Evolutionary conservation across 2,329 filamentous ascomycete species (phyloP).

Genomic region (Exserohilum rostratum): DNA sequence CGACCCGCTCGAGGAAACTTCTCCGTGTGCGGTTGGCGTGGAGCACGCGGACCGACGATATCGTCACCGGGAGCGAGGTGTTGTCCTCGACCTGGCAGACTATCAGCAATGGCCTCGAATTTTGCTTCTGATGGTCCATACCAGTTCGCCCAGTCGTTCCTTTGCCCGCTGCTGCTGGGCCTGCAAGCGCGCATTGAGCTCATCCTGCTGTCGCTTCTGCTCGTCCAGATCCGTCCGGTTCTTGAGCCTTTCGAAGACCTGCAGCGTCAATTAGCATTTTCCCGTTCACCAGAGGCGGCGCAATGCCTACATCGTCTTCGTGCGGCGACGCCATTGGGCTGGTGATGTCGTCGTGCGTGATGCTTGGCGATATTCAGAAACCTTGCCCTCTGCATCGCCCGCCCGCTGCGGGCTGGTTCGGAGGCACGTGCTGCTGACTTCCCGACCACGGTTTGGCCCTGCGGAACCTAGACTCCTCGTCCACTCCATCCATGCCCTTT

Average conservation of each 20-base stretch:
- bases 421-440: slow-evolving; percentile 22
- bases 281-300: neutral
- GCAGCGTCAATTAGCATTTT: slow-evolving; percentile 20
- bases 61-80: slow-evolving; percentile 82
- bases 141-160: slow-evolving; percentile 68
- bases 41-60: slow-evolving; percentile 83
- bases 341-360: slow-evolving; percentile 34
- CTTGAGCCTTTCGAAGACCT: slow-evolving; percentile 67
- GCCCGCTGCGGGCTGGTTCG: slow-evolving; percentile 9
- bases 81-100: slow-evolving; percentile 73
- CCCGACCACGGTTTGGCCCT: slow-evolving; percentile 4
- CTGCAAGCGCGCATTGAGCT: slow-evolving; percentile 64
- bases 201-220: slow-evolving; percentile 64
- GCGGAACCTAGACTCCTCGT: neutral
- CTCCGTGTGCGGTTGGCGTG: slow-evolving; percentile 83
- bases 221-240: slow-evolving; percentile 64
- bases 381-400: slow-evolving; percentile 18
- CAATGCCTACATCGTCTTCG: slow-evolving; percentile 54
- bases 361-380: slow-evolving; percentile 34
- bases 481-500: neutral
- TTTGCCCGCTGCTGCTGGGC: slow-evolving; percentile 68
- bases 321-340: slow-evolving; percentile 51
- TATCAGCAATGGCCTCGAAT: slow-evolving; percentile 13
- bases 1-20: slow-evolving; percentile 80
- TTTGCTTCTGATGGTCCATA: slow-evolving; percentile 46